phyloP scores from a whole-genome alignment of 2,329 filamentous ascomycete species.

The Colletotrichum gloeosporioides region DNA sequence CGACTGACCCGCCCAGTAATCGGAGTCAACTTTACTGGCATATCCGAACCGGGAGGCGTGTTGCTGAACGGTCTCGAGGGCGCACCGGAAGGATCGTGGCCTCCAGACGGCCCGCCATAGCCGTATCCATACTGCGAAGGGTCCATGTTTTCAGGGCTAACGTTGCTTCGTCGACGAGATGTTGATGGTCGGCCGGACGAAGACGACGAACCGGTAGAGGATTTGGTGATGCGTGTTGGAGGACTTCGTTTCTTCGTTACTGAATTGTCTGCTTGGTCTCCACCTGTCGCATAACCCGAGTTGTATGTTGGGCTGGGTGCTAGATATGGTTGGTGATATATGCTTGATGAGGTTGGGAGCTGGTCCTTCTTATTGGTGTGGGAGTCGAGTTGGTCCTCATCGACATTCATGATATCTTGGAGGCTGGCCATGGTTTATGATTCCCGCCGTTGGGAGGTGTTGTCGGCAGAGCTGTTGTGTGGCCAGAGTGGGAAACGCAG shows the following conservation, averaged over 20 bases:
- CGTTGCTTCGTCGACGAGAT: constrained; percentile 47
- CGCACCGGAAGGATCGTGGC: constrained; percentile 27
- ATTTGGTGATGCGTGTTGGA: constrained; percentile 34
- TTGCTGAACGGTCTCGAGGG: constrained; percentile 48
- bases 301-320: constrained; percentile 38
- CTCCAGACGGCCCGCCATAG: constrained; percentile 28
- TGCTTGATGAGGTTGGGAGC: constrained; percentile 37
- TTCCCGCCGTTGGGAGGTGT: constrained; percentile 43
- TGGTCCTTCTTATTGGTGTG: constrained; percentile 51
- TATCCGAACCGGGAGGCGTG: constrained; percentile 35
- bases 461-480: constrained; percentile 10
- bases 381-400: constrained; percentile 51
- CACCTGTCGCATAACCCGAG: constrained; percentile 44
- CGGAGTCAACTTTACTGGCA: constrained; percentile 57
- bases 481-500: constrained; percentile 7
- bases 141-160: constrained; percentile 57
- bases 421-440: constrained; percentile 57
- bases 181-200: constrained; percentile 8
- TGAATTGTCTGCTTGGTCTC: constrained; percentile 35
- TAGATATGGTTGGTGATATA: constrained; percentile 34
- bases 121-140: constrained; percentile 28
- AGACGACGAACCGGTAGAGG: constrained; percentile 31
- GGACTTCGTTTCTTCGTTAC: constrained; percentile 40
- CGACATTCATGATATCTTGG: constrained; percentile 62
- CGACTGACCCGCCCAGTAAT: constrained; percentile 63